Conservation (phyloP, 2,329 filamentous ascomycete genomes). For the Claviceps maximensis region DNA sequence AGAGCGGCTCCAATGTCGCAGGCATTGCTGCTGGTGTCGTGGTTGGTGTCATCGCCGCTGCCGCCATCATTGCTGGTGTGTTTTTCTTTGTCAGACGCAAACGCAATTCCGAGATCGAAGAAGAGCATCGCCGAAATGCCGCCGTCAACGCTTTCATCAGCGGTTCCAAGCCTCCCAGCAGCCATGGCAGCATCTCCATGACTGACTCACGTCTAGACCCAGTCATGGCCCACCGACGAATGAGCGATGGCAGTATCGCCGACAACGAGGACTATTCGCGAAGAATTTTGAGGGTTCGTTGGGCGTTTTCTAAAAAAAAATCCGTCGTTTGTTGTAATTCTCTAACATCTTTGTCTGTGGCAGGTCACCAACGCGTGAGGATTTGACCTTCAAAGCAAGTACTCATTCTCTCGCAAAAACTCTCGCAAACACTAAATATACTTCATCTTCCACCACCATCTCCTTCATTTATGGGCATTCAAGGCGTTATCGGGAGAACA, state of each 20-base stretch:
- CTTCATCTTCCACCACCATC: constrained; percentile 20
- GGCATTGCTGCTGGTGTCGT: constrained; percentile 83
- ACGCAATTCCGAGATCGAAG: constrained; percentile 64
- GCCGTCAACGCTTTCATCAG: constrained; percentile 66
- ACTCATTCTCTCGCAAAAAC: neutral
- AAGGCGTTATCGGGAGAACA: constrained; percentile 29
- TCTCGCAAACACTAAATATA: constrained; percentile 9
- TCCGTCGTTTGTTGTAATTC: neutral
- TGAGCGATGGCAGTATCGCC: constrained; percentile 91
- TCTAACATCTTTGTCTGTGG: neutral
- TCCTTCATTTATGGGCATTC: constrained; percentile 22
- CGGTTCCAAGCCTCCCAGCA: constrained; percentile 47
- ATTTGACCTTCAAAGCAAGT: neutral
- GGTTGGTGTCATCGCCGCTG: constrained; percentile 61
- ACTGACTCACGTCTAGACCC: constrained; percentile 79
- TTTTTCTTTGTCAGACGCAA: constrained; percentile 66
- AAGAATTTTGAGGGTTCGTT: constrained; percentile 79
- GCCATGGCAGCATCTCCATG: constrained; percentile 54
- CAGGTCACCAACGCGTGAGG: constrained; percentile 48
- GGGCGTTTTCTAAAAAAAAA: fast-evolving
- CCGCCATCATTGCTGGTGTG: constrained; percentile 50
- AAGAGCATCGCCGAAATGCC: constrained; percentile 71
- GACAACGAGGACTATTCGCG: constrained; percentile 96
- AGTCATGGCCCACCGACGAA: constrained; percentile 66
- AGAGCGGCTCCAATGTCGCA: constrained; percentile 51